Evolutionary conservation across 1,284 basidiomycete species (phyloP).

Genomic region (Irpex lacteus): DNA sequence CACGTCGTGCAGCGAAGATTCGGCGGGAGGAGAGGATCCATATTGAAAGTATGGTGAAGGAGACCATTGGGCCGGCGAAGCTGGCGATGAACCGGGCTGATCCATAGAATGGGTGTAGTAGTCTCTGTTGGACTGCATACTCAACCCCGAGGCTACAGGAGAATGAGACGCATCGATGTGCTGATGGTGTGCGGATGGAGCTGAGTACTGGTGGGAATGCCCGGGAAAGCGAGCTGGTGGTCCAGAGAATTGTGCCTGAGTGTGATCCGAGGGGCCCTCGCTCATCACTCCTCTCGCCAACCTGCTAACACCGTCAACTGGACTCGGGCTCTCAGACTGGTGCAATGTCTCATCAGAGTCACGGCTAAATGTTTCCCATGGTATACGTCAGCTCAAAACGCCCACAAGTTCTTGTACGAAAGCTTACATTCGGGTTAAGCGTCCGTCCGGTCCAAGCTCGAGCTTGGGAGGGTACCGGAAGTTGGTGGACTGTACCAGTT

Average conservation of each 20-base stretch:
- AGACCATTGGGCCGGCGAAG: conserved; percentile 8
- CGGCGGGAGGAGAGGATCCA: conserved; percentile 3
- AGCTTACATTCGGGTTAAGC: conserved; percentile 55
- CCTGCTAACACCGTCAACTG: conserved; percentile 13
- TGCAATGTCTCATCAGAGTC: conserved; percentile 26
- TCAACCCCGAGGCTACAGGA: conserved; percentile 4
- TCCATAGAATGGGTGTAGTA: conserved; percentile 8
- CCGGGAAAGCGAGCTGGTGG: conserved; percentile 17
- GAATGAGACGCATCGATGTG: background rate
- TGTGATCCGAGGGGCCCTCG: conserved; percentile 24
- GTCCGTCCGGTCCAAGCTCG: conserved; percentile 60
- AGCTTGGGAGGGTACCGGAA: conserved; percentile 73
- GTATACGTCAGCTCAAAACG: background rate
- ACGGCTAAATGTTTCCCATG: conserved; percentile 18
- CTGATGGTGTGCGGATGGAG: conserved; percentile 1
- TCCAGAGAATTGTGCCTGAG: conserved; percentile 22
- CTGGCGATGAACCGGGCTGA: background rate
- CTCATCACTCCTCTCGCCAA: conserved; percentile 18
- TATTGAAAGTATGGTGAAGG: conserved; percentile 8
- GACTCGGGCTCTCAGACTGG: conserved; percentile 19
- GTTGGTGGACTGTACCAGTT: conserved; percentile 67
- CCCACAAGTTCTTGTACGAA: background rate
- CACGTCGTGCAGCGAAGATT: conserved; percentile 7
- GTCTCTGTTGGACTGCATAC: conserved; percentile 7
- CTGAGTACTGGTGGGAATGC: conserved; percentile 20